Base-by-base conservation (phyloP, 2,329 filamentous ascomycete species). In the Botrytis fabae region DNA sequence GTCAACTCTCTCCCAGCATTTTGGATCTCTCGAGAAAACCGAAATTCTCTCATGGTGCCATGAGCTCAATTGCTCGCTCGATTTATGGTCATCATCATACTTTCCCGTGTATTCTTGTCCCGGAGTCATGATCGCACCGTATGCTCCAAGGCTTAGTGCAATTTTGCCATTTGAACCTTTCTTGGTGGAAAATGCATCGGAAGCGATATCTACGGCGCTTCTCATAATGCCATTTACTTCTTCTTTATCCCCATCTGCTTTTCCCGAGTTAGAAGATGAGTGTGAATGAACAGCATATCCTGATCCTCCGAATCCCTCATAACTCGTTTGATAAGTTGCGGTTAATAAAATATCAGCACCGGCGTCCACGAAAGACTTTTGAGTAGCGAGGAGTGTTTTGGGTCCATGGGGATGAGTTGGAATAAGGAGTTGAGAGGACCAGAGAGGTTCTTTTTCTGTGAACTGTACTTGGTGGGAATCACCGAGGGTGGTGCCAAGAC, bases 341-440 rank as follows among this genome's bases (percentile, higher is more conserved):
- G 89, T 92, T 64, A 91, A 84, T 32, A 92, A 81, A 42, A 93
- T 83, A 78, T 92, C 89, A 72, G 87, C 86, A 51, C 88, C 89
- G 2, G 87, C 85, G 12, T 82, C 76, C 4, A 83, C 85, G 59
- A 80, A 81, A 0, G 69, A 69, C 48, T 69, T 57, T 22, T 69
- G 65, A 7, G 65, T 69, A 25, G 65, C 65, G 65, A 69, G 51
- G 48, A 69, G 65, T 42, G 65, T 69, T 42, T 69, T 69, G 12
- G 65, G 65, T 1, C 65, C 65, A 35, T 66, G 63, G 18, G 64
- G 62, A 44, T 72, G 65, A 91, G 85, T 35, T 75, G 85, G 83
- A 70, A 91, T 78, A n/a, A 92, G 85, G 9, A 92, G 84, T 78
- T 92, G 86, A 0, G 89, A 90, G 0, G 91, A 91, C 91, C 91